phyloP scores from a whole-genome alignment of 371 early-diverging fungal genomes.

The Mucor saturninus region DNA sequence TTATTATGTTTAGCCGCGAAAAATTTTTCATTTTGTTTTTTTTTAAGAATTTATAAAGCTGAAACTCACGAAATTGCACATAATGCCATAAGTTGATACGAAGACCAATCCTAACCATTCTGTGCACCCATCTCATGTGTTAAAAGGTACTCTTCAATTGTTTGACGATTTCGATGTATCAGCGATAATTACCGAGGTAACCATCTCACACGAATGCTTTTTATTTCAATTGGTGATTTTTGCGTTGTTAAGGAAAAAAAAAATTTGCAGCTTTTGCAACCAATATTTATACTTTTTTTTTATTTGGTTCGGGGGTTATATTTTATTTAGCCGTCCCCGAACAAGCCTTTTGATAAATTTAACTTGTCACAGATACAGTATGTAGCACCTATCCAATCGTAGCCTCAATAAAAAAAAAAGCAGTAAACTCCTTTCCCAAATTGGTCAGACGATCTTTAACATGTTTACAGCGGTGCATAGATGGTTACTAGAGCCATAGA shows the following conservation, averaged over 20 bases:
- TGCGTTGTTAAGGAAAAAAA: conserved; percentile 32
- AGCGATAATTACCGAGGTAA: conserved; percentile 32
- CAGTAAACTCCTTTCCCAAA: too few relatives aligned
- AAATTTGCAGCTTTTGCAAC: conserved; percentile 11
- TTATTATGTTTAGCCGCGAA: too few relatives aligned
- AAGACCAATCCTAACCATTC: conserved; percentile 35
- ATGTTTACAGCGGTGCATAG: too few relatives aligned
- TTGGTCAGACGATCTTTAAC: too few relatives aligned
- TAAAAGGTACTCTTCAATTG: conserved; percentile 35
- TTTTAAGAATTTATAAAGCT: conserved; percentile 11
- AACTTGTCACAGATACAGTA: too few relatives aligned
- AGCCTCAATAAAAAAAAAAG: too few relatives aligned
- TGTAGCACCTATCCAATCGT: too few relatives aligned
- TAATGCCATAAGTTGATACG: conserved; percentile 35
- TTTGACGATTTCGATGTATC: conserved; percentile 44
- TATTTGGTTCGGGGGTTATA: not conserved
- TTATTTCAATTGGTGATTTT: conserved; percentile 35
- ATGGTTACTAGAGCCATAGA: too few relatives aligned
- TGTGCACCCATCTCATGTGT: conserved; percentile 38
- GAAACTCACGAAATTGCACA: conserved; percentile 39
- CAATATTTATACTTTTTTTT: conserved; percentile 29
- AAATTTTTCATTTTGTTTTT: conserved; percentile 7
- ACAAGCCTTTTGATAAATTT: conserved; percentile 1
- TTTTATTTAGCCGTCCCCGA: not conserved
- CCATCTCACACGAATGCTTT: conserved; percentile 47